phyloP scores from a whole-genome alignment of 192 early-diverging fungal genomes.

The Mortierella alpina region DNA sequence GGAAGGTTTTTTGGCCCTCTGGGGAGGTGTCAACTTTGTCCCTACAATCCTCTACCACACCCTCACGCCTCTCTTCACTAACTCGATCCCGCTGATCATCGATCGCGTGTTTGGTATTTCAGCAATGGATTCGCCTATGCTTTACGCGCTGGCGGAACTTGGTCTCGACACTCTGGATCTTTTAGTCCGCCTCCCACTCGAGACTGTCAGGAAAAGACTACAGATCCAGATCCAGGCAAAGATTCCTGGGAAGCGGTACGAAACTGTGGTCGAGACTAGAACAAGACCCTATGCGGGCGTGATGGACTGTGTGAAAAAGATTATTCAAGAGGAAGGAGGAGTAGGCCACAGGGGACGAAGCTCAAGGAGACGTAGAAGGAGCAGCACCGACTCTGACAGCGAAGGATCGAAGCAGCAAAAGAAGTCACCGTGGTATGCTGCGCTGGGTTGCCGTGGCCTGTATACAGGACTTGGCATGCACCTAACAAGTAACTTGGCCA shows the following conservation, averaged over 20 bases:
- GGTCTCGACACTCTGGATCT: constrained; percentile 78
- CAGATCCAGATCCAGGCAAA: constrained; percentile 81
- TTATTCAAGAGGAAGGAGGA: constrained; percentile 82
- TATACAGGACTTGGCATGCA: constrained; percentile 79
- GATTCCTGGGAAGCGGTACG: constrained; percentile 65
- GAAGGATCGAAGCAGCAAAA: neutral
- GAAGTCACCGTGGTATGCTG: constrained; percentile 49
- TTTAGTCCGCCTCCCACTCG: constrained; percentile 83
- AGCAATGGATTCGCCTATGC: constrained; percentile 69
- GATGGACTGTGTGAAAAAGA: constrained; percentile 72
- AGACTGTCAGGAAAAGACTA: constrained; percentile 87
- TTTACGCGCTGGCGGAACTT: constrained; percentile 71
- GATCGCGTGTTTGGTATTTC: constrained; percentile 71
- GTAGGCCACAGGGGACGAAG: constrained; percentile 8
- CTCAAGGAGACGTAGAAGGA: constrained; percentile 26
- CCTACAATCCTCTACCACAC: constrained; percentile 87
- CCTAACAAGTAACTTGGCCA: constrained; percentile 63
- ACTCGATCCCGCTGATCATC: constrained; percentile 72
- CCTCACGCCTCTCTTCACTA: constrained; percentile 77
- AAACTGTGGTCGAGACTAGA: constrained; percentile 72
- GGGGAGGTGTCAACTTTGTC: constrained; percentile 75
- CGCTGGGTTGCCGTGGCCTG: constrained; percentile 72
- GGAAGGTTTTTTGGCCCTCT: constrained; percentile 78
- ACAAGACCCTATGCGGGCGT: constrained; percentile 81
- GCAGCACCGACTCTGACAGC: neutral